A percentile compares a stretch with the other conserved stretches of the same genome.
Conservation (phyloP, 345 rosid genomes). For the Raphanus raphanistrum region DNA sequence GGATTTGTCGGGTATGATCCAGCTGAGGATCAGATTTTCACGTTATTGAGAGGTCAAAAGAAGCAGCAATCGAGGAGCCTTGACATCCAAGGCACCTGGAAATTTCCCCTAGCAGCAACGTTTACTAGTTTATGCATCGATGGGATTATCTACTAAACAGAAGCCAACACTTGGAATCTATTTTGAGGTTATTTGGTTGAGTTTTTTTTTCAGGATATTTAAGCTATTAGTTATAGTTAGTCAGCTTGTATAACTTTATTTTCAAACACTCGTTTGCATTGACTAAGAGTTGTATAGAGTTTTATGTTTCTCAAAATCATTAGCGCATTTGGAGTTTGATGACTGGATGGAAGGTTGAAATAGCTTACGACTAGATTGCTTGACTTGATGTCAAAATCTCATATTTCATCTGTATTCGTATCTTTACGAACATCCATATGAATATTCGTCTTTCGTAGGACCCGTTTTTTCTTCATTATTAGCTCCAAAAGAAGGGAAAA, state of each 20-base stretch:
- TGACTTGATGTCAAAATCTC: neutral
- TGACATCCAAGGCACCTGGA: neutral
- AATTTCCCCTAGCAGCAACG: neutral
- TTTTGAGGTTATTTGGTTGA: neutral
- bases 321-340: neutral
- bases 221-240: neutral
- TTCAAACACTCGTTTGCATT: neutral
- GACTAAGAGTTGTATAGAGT: neutral
- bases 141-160: neutral
- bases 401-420: neutral
- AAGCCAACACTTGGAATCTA: neutral
- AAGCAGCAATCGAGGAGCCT: neutral
- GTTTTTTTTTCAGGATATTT: neutral
- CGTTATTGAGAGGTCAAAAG: neutral
- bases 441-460: constrained; percentile 2
- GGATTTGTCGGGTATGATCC: neutral
- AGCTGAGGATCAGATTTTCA: neutral
- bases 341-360: neutral
- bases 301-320: neutral
- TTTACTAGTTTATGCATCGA: neutral
- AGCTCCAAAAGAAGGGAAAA: too few relatives aligned
- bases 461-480: too few relatives aligned
- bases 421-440: neutral
- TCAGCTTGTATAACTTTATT: neutral
- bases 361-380: neutral